Percentiles rank a stretch among this genome's conserved stretches.
phyloP scores from a whole-genome alignment of 1,284 basidiomycete species.

The Flammula alnicola region DNA sequence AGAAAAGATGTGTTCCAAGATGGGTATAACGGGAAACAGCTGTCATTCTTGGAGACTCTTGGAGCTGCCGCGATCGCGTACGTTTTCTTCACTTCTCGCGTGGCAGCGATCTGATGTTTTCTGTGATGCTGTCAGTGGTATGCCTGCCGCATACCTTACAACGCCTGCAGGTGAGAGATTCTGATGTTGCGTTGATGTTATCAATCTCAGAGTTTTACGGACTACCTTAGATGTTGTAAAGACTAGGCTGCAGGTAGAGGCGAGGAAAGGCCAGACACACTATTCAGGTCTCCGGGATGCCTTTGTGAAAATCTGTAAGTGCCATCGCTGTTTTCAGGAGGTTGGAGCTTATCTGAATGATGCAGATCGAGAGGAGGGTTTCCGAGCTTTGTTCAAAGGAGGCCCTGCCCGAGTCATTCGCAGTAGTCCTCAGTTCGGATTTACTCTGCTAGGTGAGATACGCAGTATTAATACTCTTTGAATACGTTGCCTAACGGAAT shows the following conservation, averaged over 20 bases:
- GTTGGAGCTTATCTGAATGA: constrained; percentile 20
- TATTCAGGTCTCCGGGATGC: constrained; percentile 94
- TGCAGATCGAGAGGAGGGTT: constrained; percentile 84
- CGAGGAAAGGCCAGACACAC: constrained; percentile 87
- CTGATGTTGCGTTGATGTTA: constrained; percentile 13
- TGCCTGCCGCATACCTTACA: constrained; percentile 91
- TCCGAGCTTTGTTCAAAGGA: constrained; percentile 93
- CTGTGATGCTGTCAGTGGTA: constrained; percentile 66
- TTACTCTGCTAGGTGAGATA: constrained; percentile 77
- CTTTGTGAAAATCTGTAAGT: constrained; percentile 85
- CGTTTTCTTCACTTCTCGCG: constrained; percentile 35
- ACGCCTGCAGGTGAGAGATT: constrained; percentile 74
- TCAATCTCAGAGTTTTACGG: constrained; percentile 22
- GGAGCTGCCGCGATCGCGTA: constrained; percentile 82
- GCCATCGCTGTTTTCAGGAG: constrained; percentile 3
- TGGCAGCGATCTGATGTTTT: constrained; percentile 30
- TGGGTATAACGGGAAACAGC: constrained; percentile 93
- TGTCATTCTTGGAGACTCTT: constrained; percentile 91
- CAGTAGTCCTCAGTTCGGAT: constrained; percentile 90
- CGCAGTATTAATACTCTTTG: constrained; percentile 4
- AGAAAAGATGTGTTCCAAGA: constrained; percentile 96
- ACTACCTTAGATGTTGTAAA: constrained; percentile 87
- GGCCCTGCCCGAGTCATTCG: constrained; percentile 90
- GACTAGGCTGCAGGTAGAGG: constrained; percentile 98
- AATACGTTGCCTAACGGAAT: constrained; percentile 12